Percentiles rank a stretch among this genome's conserved stretches.
Conservation (phyloP, 1,139 yeast genomes). For the Candida sanyaensis region DNA sequence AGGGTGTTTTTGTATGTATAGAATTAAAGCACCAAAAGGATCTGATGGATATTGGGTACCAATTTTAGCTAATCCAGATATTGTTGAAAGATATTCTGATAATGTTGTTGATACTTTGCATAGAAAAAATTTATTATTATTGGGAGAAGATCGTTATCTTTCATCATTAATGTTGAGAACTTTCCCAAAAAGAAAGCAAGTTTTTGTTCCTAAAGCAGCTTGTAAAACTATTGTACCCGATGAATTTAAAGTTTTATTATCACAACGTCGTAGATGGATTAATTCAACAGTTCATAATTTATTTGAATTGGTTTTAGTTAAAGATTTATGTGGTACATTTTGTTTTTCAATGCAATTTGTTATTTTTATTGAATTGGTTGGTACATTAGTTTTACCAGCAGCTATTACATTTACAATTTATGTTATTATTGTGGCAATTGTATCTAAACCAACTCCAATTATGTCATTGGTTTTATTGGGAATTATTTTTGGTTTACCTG, state of each 20-base stretch:
- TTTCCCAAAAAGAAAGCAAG: conserved; percentile 88
- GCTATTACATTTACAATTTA: conserved; percentile 87
- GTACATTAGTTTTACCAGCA: conserved; percentile 90
- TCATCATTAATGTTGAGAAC: conserved; percentile 89
- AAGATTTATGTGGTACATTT: conserved; percentile 94
- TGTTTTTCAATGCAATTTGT: conserved; percentile 98
- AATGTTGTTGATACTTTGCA: conserved; percentile 87
- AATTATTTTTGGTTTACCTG: conserved; percentile 88
- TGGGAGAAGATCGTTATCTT: conserved; percentile 93
- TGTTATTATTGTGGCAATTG: conserved; percentile 74
- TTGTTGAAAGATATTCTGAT: conserved; percentile 92
- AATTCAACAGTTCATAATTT: conserved; percentile 95
- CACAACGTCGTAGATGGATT: conserved; percentile 98
- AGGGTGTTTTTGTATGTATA: conserved; percentile 95
- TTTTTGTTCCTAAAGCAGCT: conserved; percentile 94
- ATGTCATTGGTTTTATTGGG: conserved; percentile 79
- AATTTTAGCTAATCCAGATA: conserved; percentile 91
- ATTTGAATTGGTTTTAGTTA: conserved; percentile 85
- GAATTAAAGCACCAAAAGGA: conserved; percentile 93
- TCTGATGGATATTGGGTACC: conserved; percentile 95
- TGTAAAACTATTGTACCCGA: conserved; percentile 95
- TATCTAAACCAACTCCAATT: conserved; percentile 80
- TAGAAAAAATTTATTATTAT: conserved; percentile 79
- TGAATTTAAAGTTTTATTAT: conserved; percentile 73
- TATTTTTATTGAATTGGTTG: conserved; percentile 81